Percentiles rank a stretch among this genome's conserved stretches.
Conservation (phyloP, 441 rosid genomes). For the Daphne laureola region DNA sequence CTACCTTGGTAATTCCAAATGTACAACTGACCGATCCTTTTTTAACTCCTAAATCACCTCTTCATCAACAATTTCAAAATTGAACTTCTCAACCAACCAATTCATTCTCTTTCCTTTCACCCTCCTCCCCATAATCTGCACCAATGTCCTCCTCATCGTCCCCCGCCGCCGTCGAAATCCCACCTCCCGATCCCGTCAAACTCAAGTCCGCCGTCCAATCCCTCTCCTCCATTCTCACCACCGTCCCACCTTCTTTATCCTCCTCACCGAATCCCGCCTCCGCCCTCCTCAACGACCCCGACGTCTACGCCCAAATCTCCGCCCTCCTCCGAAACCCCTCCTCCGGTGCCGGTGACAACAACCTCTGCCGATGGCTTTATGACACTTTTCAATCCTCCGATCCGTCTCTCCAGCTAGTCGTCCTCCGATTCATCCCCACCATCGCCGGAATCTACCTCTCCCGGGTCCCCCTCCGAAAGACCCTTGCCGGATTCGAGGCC, state of each 20-base stretch:
- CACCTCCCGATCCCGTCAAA: conserved; percentile 22
- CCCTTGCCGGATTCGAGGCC: conserved; percentile 89
- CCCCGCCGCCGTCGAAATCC: conserved; percentile 13
- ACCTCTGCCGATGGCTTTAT: conserved; percentile 88
- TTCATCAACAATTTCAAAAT: background rate
- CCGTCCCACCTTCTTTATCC: conserved; percentile 36
- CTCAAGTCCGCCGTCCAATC: conserved; percentile 38
- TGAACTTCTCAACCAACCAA: background rate
- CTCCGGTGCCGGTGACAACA: conserved; percentile 75
- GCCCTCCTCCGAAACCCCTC: conserved; percentile 52
- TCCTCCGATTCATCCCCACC: conserved; percentile 62
- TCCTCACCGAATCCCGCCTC: conserved; percentile 29
- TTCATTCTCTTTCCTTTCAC: background rate
- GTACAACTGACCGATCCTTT: conserved; percentile 2
- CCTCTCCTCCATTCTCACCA: conserved; percentile 40
- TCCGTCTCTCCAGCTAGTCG: conserved; percentile 59
- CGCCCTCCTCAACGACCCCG: conserved; percentile 48
- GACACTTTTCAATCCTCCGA: conserved; percentile 68
- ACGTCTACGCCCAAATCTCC: conserved; percentile 47
- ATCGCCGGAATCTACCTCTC: conserved; percentile 69
- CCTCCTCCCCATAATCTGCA: background rate
- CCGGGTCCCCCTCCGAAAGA: conserved; percentile 48
- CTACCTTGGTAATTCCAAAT: too few species aligned
- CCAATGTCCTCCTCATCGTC: background rate
- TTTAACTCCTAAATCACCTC: conserved; percentile 5